Percentiles rank a stretch among this genome's conserved stretches.
phyloP scores from a whole-genome alignment of 208 protist species.

The Endotrypanum monterogeii region DNA sequence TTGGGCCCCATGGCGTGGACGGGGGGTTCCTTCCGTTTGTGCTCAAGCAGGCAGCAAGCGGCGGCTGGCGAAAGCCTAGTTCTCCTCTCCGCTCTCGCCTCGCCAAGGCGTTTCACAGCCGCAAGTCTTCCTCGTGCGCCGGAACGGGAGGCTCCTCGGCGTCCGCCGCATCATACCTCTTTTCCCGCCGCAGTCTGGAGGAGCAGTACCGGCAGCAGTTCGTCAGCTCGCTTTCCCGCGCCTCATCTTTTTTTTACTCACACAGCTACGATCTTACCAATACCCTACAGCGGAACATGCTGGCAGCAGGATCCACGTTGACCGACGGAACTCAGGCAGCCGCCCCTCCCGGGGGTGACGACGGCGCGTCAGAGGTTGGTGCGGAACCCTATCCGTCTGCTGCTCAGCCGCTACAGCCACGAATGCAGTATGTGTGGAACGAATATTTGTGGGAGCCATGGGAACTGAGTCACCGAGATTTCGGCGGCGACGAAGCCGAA shows the following conservation, averaged over 20 bases:
- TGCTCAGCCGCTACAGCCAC: slow-evolving; percentile 2
- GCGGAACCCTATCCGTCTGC: not conserved
- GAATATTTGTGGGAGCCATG: slow-evolving; percentile 77
- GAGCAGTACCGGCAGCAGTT: slow-evolving; percentile 81
- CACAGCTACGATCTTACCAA: slow-evolving; percentile 96
- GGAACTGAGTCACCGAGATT: not conserved
- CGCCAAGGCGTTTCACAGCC: not conserved
- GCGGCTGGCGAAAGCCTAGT: not conserved
- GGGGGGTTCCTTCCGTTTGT: not conserved
- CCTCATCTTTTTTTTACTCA: slow-evolving; percentile 94
- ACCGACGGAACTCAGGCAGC: not conserved
- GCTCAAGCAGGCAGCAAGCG: not conserved
- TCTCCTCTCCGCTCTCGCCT: not conserved
- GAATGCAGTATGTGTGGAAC: slow-evolving; percentile 89
- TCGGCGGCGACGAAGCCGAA: not conserved
- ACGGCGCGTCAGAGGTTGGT: not conserved
- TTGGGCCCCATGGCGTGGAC: not conserved
- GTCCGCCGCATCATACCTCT: slow-evolving; percentile 25
- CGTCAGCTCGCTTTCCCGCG: slow-evolving; percentile 44
- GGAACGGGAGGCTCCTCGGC: not conserved
- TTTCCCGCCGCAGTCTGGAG: slow-evolving; percentile 37
- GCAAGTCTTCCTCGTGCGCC: not conserved
- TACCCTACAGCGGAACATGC: slow-evolving; percentile 95
- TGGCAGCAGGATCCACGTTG: slow-evolving; percentile 9
- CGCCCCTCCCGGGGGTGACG: not conserved